Evolutionary conservation across 371 early-diverging fungal species (phyloP), one percentile per base, ranked within the genome.

Genomic region (Mortierella sp.): DNA sequence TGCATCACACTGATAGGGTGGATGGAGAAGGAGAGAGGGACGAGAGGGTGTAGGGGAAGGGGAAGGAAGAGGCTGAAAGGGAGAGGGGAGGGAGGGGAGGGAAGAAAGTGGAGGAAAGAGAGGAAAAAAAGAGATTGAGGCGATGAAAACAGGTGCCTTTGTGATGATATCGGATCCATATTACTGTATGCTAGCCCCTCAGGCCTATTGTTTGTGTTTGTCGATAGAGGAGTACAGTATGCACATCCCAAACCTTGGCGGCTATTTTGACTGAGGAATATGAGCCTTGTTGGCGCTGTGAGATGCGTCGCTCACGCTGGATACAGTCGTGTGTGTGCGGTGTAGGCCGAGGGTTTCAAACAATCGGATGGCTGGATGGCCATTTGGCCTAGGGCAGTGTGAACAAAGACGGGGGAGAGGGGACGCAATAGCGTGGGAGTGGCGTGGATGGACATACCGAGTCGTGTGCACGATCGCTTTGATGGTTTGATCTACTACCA

Each of bases 131-230:
- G 38, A 46, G 26, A 39, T 4, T 16, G 45, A 21, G 16, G 48
- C 3, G 47, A 39, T 13, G 26, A 53, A 58, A 50, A 57, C 50
- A 28, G 51, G 51, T 26, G 51, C 28, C 51, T 50, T 50, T 28
- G n/a, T 51, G 28, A 59, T 16, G 7, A n/a, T n/a, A n/a, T n/a
- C n/a, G 49, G 4, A 50, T 41, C 18, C 7, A 24, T 10, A 7
- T 39, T n/a, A n/a, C n/a, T n/a, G n/a, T n/a, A n/a, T 27, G 45
- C 19, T 43, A 43, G 34, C 34, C 45, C 14, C 45, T 43, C 45
- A 5, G 9, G n/a, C 19, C 45, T 19, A 9, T 43, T 14, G 3
- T 5, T 43, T 19, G 3, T 43, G 45, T 14, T 19, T 43, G 45
- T 14, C 10, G 39, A 10, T 39, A 18, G 45, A 5, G 5, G 45